Conservation (phyloP, 2,329 filamentous ascomycete genomes). For the Trichoderma cornu-damae region DNA sequence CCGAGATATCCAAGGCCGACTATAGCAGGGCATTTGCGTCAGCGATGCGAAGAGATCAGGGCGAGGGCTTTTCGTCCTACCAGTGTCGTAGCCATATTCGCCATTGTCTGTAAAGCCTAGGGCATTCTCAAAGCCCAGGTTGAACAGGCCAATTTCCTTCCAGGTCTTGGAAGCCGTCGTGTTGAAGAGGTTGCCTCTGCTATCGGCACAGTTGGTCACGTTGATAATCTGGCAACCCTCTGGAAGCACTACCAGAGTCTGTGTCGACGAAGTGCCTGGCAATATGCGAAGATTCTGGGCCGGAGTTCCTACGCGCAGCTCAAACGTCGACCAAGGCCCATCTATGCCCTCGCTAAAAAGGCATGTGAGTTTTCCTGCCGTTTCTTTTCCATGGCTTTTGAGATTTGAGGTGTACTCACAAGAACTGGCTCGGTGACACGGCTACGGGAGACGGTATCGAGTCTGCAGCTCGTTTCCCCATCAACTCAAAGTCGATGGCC, state of each 20-base stretch:
- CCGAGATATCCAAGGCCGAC: conserved; percentile 19
- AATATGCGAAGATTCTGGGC: conserved; percentile 17
- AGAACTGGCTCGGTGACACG: conserved; percentile 18
- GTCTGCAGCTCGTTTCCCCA: not conserved
- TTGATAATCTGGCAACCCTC: conserved; percentile 16
- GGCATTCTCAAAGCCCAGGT: conserved; percentile 13
- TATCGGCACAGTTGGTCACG: conserved; percentile 11
- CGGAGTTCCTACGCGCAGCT: conserved; percentile 17
- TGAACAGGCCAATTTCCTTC: conserved; percentile 14
- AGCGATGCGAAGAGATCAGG: not conserved
- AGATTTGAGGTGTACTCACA: conserved; percentile 5
- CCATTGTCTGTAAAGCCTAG: conserved; percentile 17
- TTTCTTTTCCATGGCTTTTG: not conserved
- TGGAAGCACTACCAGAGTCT: conserved; percentile 13
- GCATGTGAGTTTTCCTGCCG: not conserved
- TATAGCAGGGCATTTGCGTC: not conserved
- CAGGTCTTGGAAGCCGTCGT: conserved; percentile 14
- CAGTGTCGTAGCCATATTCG: conserved; percentile 16
- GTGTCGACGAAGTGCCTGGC: conserved; percentile 19
- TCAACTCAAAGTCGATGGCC: not conserved
- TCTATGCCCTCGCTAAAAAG: conserved; percentile 16
- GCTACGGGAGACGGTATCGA: conserved; percentile 7
- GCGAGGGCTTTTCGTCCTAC: not conserved
- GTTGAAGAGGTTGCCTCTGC: conserved; percentile 16
- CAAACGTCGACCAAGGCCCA: conserved; percentile 19